A percentile compares a stretch with the other conserved stretches of the same genome.
These are phyloP conservation scores for Fusarium vanettenii DNA, from an alignment of 2,329 filamentous ascomycete genomes.

Conservation along the genomic window DNA sequence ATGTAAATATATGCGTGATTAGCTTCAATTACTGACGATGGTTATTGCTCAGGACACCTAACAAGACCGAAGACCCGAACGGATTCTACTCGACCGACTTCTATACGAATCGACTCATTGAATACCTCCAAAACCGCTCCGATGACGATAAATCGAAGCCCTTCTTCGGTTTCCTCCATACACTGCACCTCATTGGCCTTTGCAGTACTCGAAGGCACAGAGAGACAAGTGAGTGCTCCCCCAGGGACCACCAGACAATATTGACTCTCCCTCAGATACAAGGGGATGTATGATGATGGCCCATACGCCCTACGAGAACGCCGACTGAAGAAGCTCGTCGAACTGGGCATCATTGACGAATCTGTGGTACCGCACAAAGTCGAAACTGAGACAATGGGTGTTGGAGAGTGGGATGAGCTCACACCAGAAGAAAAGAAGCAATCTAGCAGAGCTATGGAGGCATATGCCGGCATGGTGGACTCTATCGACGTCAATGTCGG, in stretches of 20 bases:
- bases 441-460: conserved; percentile 67
- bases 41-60: not conserved
- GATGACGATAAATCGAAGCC: conserved; percentile 41
- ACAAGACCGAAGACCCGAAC: conserved; percentile 50
- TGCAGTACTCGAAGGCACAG: conserved; percentile 66
- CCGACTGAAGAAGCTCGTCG: conserved; percentile 63
- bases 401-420: conserved; percentile 59
- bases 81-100: conserved; percentile 59
- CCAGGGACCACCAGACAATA: not conserved
- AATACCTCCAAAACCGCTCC: conserved; percentile 49
- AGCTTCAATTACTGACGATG: not conserved
- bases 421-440: conserved; percentile 57
- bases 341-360: conserved; percentile 63
- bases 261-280: not conserved
- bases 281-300: not conserved
- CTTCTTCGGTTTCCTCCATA: conserved; percentile 51
- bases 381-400: conserved; percentile 46
- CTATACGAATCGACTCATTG: conserved; percentile 55
- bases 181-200: conserved; percentile 71
- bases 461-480: conserved; percentile 73
- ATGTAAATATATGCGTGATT: no score
- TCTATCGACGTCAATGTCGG: conserved; percentile 70
- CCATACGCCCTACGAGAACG: conserved; percentile 54
- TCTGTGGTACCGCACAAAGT: conserved; percentile 62
- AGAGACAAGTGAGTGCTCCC: conserved; percentile 56